Conservation (phyloP, 257 asterid species). For the Solanum clarkiae region DNA sequence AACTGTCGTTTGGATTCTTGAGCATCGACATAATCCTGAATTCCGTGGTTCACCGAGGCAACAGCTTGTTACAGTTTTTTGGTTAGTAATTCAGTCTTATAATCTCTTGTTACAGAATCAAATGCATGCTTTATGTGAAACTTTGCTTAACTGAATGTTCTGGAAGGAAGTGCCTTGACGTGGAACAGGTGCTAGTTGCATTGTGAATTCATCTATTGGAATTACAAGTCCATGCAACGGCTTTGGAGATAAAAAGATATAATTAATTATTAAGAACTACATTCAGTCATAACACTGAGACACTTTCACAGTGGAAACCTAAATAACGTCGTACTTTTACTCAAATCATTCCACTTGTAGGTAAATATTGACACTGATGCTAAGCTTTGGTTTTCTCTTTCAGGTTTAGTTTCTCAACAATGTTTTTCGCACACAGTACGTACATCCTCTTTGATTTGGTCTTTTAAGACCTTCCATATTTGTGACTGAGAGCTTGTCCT, state of each 20-base stretch:
- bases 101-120: background rate
- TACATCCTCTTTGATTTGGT: background rate
- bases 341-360: background rate
- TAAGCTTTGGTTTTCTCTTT: constrained; percentile 3
- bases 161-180: background rate
- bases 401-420: constrained; percentile 98
- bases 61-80: constrained; percentile 62
- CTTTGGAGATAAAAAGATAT: background rate
- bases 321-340: background rate
- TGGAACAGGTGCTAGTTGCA: background rate
- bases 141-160: background rate
- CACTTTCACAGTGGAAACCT: background rate
- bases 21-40: constrained; percentile 71
- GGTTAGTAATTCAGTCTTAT: constrained; percentile 32
- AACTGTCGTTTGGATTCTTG: constrained; percentile 92
- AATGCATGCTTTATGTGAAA: background rate
- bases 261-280: background rate
- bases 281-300: background rate
- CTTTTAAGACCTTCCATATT: background rate
- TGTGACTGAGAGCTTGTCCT: background rate
- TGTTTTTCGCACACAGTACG: constrained; percentile 96
- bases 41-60: constrained; percentile 89
- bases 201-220: background rate
- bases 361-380: background rate
- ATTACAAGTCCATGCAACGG: background rate